Conservation (phyloP, 352 stramenopile genomes). For the Phytophthora pini region DNA sequence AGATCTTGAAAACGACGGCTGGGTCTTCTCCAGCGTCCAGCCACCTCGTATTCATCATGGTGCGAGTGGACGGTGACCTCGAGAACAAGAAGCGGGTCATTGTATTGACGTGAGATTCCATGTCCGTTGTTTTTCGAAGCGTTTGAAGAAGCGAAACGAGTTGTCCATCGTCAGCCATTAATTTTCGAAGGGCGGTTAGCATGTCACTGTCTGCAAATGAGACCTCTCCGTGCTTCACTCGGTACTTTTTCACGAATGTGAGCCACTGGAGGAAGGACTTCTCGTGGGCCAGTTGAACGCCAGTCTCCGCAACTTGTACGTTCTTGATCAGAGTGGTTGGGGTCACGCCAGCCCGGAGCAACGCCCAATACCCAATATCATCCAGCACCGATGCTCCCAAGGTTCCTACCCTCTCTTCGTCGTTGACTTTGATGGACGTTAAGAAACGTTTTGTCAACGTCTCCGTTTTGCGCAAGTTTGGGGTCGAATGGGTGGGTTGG, state of each 20-base stretch:
- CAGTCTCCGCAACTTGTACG: not conserved
- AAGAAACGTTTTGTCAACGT: no score
- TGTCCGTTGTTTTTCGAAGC: not conserved
- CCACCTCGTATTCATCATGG: not conserved
- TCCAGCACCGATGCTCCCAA: not conserved
- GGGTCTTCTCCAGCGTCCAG: not conserved
- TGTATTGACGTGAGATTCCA: not conserved
- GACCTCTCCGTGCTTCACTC: not conserved
- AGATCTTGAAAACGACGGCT: not conserved
- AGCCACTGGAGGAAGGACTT: not conserved
- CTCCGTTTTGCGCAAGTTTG: not conserved
- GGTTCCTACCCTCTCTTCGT: not conserved
- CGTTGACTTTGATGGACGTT: not conserved
- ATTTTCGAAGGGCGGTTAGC: not conserved
- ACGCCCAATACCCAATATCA: not conserved
- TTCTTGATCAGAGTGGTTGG: not conserved
- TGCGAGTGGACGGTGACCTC: not conserved
- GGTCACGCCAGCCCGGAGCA: not conserved
- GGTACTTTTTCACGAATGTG: not conserved
- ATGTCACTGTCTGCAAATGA: not conserved
- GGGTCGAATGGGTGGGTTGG: not conserved
- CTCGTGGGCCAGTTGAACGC: not conserved
- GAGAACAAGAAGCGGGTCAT: not conserved
- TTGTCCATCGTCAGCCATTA: not conserved
- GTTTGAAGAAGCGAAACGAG: not conserved